Evolutionary conservation across 345 rosid species (phyloP), one percentile per base, ranked within the genome.

Genomic region (Ceriops decandra): DNA sequence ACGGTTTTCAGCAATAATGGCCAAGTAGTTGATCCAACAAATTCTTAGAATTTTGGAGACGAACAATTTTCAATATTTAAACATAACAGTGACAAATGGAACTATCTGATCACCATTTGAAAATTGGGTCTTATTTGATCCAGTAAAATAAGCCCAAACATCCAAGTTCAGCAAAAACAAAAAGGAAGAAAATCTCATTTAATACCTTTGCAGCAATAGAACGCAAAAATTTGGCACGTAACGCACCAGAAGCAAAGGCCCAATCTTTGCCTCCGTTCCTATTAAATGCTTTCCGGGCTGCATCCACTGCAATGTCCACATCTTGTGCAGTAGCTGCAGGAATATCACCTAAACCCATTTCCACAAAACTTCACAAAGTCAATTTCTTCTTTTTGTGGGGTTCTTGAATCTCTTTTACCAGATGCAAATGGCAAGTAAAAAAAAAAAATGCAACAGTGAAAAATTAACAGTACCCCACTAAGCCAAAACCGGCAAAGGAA

Each of bases 131-230:
- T 2, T 11, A 11, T 10, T 42, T 42, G 49, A 42, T 42, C 49
- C 15, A 42, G 3, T 38, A 11, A 42, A 42, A 42, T 13, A 42
- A 42, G 17, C 15, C 5, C 49, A 42, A 42, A 42, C 49, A 2
- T 11, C 49, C 49, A 2, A 11, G 17, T 42, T 42, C 49, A 42
- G 49, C 17, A 42, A 26, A 54, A 20, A 22, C 57, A 5, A 53
- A 53, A 21, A n/a, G 26, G 11, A 8, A 52, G 26, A n/a, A 53
- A 53, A n/a, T 15, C 27, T 5, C n/a, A n/a, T 30, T 2, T 7
- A 30, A 67, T 71, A 95, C 99, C 98, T 95, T 95, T 7, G 96
- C 88, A 76, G 99, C 95, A 80, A 95, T 95, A 66, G 96, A 98
- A 21, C 96, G 98, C 75, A 95, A 71, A 70, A 85, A 88, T 86